Evolutionary conservation across 192 early-diverging fungal genomes (phyloP), one percentile per base, ranked within the genome.

Genomic region (Rhizophagus clarus): DNA sequence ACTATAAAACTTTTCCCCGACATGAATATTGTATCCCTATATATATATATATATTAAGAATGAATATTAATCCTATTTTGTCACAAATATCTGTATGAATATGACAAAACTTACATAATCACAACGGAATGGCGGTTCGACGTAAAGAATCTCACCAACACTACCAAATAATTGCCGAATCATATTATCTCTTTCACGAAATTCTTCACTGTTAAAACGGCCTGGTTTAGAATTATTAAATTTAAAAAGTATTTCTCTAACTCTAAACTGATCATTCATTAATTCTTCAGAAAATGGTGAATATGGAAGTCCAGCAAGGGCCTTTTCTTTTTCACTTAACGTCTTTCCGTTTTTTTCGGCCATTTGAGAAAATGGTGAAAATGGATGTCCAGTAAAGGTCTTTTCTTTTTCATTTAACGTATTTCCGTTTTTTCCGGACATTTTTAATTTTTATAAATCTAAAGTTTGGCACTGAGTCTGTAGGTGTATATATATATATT

Each of bases 1-100:
- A 85, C 93, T 89, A 81, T 94, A 96, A 72, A 94, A 92, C 26
- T 83, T 75, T 8, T 92, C 82, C 49, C 96, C 96, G 17, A 96
- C 72, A 28, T 83, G 87, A 28, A 92, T 96, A 84, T 97, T 96
- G 61, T 79, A 86, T 1, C 92, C 74, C 74, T 76, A 40, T n/a
- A n/a, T n/a, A n/a, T n/a, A n/a, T n/a, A n/a, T n/a, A 64, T n/a
- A 73, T 31, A 20, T 56, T n/a, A 4, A 49, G 15, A 60, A 9
- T 77, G 17, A n/a, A 74, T 32, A 37, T 34, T 60, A 81, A 9
- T 8, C 28, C 12, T 85, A 47, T n/a, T 56, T 82, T 51, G 8
- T 17, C 42, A 22, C 8, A 11, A 29, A 32, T 28, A 24, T 45
- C 15, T 9, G 1, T 42, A 28, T 22, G 22, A 76, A 51, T 80